A percentile compares a stretch with the other conserved stretches of the same genome.
These are phyloP conservation scores for Panaeolus cyanescens DNA, from an alignment of 768 basidiomycete genomes.

Conservation along the genomic window DNA sequence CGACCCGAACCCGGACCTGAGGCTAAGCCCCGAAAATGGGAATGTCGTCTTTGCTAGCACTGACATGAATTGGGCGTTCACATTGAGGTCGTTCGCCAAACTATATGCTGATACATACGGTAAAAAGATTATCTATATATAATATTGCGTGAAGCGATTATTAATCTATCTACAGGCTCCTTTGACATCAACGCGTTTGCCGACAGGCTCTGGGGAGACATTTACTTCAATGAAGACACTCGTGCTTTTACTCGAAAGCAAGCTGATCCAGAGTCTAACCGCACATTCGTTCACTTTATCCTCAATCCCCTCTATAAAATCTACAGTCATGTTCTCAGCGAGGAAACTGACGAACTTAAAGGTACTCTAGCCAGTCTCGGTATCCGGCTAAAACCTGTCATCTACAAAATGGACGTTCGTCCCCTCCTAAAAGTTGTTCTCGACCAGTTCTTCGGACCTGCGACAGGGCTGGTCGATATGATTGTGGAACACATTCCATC, in stretches of 20 bases:
- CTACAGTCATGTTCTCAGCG: constrained; percentile 92
- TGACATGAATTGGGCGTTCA: constrained; percentile 98
- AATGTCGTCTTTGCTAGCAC: constrained; percentile 98
- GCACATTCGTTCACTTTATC: constrained; percentile 95
- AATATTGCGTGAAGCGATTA: not conserved
- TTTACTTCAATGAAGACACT: constrained; percentile 85
- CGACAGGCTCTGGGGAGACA: constrained; percentile 95
- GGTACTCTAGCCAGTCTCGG: constrained; percentile 75
- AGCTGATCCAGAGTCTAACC: constrained; percentile 72
- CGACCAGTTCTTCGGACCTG: constrained; percentile 93
- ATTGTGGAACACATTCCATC: constrained; percentile 89
- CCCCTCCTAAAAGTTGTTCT: constrained; percentile 92
- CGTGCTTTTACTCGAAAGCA: constrained; percentile 91
- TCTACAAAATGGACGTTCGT: constrained; percentile 98
- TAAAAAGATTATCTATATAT: constrained; percentile 27
- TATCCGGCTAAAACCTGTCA: constrained; percentile 86
- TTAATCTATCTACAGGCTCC: constrained; percentile 45
- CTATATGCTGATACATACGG: constrained; percentile 96
- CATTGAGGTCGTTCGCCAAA: constrained; percentile 89
- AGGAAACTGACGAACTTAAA: constrained; percentile 88
- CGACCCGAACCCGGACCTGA: constrained; percentile 83
- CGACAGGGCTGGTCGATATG: constrained; percentile 91
- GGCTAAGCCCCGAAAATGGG: constrained; percentile 91
- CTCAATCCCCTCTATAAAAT: constrained; percentile 96
- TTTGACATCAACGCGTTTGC: constrained; percentile 88